Evolutionary conservation across 352 stramenopile species (phyloP).

Genomic region (Achlya hypogyna): DNA sequence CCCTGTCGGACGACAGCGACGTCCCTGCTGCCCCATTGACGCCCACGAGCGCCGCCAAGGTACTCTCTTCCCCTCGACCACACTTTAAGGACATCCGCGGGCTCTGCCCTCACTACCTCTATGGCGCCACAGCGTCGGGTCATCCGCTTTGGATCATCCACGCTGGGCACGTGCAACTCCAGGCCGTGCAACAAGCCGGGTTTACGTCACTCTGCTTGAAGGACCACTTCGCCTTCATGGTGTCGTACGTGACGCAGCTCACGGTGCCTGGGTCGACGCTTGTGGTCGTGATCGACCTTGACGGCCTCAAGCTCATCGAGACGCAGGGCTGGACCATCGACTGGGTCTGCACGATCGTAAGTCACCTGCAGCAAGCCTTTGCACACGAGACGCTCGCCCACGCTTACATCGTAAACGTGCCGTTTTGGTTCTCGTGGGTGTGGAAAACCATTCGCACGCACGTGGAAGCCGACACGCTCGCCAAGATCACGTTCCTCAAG

Average conservation of each 20-base stretch:
- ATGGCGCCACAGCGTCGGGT: neutral
- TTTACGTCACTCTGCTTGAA: conserved; percentile 6
- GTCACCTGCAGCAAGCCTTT: neutral
- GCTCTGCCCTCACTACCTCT: neutral
- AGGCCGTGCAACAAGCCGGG: neutral
- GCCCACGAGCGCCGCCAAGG: neutral
- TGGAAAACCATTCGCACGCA: neutral
- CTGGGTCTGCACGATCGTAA: neutral
- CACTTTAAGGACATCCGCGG: conserved; percentile 2
- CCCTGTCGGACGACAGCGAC: neutral
- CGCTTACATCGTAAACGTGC: neutral
- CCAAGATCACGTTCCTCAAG: neutral
- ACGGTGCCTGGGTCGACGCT: neutral
- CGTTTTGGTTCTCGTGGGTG: conserved; percentile 6
- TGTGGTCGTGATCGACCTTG: neutral
- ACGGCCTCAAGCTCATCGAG: conserved; percentile 1
- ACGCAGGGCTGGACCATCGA: conserved; percentile 5
- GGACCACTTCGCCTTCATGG: conserved; percentile 1
- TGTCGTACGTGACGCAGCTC: neutral
- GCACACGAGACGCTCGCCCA: neutral
- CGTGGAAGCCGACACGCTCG: neutral
- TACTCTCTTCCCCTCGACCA: neutral
- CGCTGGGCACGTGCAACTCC: neutral
- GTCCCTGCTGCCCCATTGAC: neutral
- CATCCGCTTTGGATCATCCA: neutral